Percentiles rank a stretch among this genome's conserved stretches.
These are phyloP conservation scores for Trichocladium antarcticum DNA, from an alignment of 495 filamentous ascomycete genomes.

Conservation along the genomic window DNA sequence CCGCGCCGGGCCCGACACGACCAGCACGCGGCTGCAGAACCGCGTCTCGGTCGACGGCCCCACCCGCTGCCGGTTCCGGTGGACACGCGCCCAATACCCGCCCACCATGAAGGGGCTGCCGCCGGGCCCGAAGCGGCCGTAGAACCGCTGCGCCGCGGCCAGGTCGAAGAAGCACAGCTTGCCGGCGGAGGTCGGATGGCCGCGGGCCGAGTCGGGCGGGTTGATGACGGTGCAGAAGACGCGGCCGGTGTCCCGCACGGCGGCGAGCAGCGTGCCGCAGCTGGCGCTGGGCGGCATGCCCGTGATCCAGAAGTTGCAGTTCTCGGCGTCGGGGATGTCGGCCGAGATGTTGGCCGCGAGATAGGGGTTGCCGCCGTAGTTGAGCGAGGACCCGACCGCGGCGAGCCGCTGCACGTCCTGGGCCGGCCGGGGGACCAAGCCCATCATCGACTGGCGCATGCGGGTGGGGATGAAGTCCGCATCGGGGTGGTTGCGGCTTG, in stretches of 20 bases:
- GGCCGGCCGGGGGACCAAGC: no score
- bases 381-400: background rate
- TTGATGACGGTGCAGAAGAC: conserved; percentile 31
- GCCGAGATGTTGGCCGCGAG: conserved; percentile 22
- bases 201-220: conserved; percentile 8
- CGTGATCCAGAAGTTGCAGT: conserved; percentile 31
- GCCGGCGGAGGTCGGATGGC: conserved; percentile 21
- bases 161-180: conserved; percentile 34
- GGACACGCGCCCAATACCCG: background rate
- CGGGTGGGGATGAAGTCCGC: no score
- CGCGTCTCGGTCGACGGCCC: background rate
- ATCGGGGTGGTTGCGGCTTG: no score
- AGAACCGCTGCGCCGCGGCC: conserved; percentile 7
- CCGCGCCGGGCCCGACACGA: background rate
- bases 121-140: background rate
- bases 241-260: conserved; percentile 26
- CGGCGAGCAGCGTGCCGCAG: conserved; percentile 17
- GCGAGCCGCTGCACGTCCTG: no score
- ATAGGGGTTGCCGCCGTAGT: conserved; percentile 25
- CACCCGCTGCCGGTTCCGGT: background rate
- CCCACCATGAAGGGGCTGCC: background rate
- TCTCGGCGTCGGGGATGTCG: conserved; percentile 18
- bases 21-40: background rate
- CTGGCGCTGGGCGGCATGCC: conserved; percentile 23
- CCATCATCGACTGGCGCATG: no score